Evolutionary conservation across 768 basidiomycete species (phyloP).

Genomic region (Hemileccinum impolitum): DNA sequence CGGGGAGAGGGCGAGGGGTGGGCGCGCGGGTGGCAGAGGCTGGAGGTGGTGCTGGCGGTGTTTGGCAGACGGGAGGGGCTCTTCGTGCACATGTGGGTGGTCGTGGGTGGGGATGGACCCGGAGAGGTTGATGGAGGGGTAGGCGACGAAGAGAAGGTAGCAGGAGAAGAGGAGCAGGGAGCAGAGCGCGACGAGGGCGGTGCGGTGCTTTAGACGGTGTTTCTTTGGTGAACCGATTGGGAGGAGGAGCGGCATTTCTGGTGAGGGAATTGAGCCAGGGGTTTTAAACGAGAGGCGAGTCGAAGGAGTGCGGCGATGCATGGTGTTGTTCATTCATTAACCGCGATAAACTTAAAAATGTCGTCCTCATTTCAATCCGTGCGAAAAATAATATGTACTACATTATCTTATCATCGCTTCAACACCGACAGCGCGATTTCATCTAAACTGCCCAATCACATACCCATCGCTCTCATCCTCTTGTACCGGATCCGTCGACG

Average conservation of each 20-base stretch:
- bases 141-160: conserved; percentile 54
- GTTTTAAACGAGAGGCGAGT: conserved; percentile 18
- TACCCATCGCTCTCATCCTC: conserved; percentile 19
- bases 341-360: not conserved
- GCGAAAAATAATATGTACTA: not conserved
- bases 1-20: conserved; percentile 46
- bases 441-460: conserved; percentile 2
- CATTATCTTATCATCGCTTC: no score
- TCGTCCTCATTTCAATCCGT: not conserved
- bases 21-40: conserved; percentile 21
- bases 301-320: conserved; percentile 30
- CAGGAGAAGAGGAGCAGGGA: conserved; percentile 47
- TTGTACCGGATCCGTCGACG: conserved; percentile 20
- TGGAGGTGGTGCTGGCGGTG: conserved; percentile 15
- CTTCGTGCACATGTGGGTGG: conserved; percentile 1
- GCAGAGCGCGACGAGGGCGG: conserved; percentile 53
- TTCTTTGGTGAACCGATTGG: conserved; percentile 13
- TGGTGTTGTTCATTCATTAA: conserved; percentile 2
- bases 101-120: conserved; percentile 19
- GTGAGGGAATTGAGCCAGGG: not conserved
- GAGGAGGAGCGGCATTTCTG: conserved; percentile 28
- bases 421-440: no score
- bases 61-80: conserved; percentile 16
- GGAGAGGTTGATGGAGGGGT: conserved; percentile 39
- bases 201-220: conserved; percentile 47